Evolutionary conservation across 768 basidiomycete species (phyloP), one percentile per base, ranked within the genome.

Genomic region (Lactarius hengduanensis): DNA sequence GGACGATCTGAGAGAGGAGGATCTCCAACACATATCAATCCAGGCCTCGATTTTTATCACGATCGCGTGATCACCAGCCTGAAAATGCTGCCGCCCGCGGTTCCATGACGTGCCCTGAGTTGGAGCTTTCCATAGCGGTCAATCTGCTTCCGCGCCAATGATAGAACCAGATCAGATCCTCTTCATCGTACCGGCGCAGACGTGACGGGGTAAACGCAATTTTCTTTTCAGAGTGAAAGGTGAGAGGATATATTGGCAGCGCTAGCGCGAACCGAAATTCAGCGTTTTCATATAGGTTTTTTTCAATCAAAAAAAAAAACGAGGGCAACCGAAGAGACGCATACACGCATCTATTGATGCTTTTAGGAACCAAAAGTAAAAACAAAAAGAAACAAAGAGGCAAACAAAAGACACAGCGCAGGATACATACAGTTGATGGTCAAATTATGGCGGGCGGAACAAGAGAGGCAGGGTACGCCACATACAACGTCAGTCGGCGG

Each of bases 401-500:
- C 22, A 34, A 34, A 41, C n/a, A 41, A 56, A 55, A 47, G 5
- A 36, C 13, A 55, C 55, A 30, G 53, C 26, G 38, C 64, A 61
- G 1, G 30, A 60, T 32, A 60, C 40, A 55, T 60, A 64, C 58
- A 59, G 36, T 18, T 20, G 22, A 43, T 50, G 18, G 40, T 50
- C 22, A 53, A 58, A 57, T 66, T 62, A 58, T 54, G 40, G 61
- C 50, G 57, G 61, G 58, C 10, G 30, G 30, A 26, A 53, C 47
- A 58, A 50, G 54, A 32, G 18, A 32, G 18, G 26, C 28, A 32
- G 22, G 36, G 22, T 16, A 38, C 57, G 34, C 66, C 66, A 67
- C 34, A 67, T 63, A 65, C 38, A 62, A 65, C 38, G 59, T 66
- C 64, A 68, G 57, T 62, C 67, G 58, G 43, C 66, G 4, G 64